Base-by-base conservation (phyloP, 257 asterid genomes). In the Marsdenia floribunda region DNA sequence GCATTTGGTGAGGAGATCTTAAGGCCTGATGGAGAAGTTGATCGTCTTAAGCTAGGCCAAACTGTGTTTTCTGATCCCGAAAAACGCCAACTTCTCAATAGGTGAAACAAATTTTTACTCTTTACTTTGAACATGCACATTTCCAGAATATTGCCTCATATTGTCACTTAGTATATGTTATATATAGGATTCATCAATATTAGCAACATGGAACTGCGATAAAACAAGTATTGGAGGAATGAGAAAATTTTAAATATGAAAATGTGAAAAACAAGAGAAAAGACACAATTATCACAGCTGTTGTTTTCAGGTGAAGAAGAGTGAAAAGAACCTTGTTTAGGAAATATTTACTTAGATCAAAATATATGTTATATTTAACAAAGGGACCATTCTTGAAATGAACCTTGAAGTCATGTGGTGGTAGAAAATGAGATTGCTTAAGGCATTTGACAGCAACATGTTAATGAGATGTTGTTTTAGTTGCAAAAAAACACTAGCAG, bases 41-140 rank as follows among this genome's bases (percentile, higher is more conserved):
- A 95, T 87, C 92, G 98, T 2, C 88, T 87, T 19, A 90, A 89
- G 79, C 84, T 95, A 4, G 97, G 99, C 49, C 91, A 87, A 72
- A 85, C 88, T n/a, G 96, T 95, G 33, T 92, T 95, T 73, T 82
- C 85, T 67, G 87, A 92, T 83, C 87, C 83, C 21, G 90, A 85
- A 78, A 89, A 87, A 80, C 96, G 97, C 22, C 96, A 92, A 80
- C 96, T 92, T 73, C 97, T 95, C 68, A 92, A 92, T 75, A 86
- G 96, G 98, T 94, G 80, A 14, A 52, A 33, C 4, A 21, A 38
- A 21, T 18, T 54, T 37, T 19, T 66, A 21, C 18, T 65, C 21
- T 65, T 66, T 15, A 18, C 21, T 19, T 66, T 66, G 16, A 19
- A 66, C 29, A 21, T 38, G 4, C 71, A 37, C 47, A 66, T 38